Evolutionary conservation across 441 rosid species (phyloP), one percentile per base, ranked within the genome.

Genomic region (Metrosideros polymorpha): DNA sequence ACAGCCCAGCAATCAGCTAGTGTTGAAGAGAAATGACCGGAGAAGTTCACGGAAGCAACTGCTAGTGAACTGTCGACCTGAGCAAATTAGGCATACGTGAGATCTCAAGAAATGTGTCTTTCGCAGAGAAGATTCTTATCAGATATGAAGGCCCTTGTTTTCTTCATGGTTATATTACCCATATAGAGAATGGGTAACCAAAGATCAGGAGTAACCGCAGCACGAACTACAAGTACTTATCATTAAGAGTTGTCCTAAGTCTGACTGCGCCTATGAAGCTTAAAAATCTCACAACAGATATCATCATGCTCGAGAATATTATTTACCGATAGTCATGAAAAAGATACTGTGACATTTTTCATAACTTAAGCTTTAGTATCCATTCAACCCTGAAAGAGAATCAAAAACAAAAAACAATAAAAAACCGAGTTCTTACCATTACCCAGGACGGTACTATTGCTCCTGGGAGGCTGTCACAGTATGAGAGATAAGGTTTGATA

Each of bases 401-500:
- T 54, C 71, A 83, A 29, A 47, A 75, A 51, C 83, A 83, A 85
- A 83, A 63, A 57, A 88, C 14, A 27, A 83, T 24, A 84, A 54
- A 79, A 12, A 71, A 22, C 49, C 0, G 47, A 71, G 82, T 83
- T 39, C 87, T 88, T 93, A 97, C 98, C 96, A 45, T 90, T 87
- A 97, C 93, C 99, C 99, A 97, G 87, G 89, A 87, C 9, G 98
- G 99, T 88, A 95, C 92, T 29, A 88, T 86, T 87, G 98, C 97
- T 88, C 90, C 96, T 86, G 91, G 88, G 88, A 97, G 89, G 90
- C 94, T 91, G 90, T 97, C 98, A 77, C 97, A 94, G 90, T 96
- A 97, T 49, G 98, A 96, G 82, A 96, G 93, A 90, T 97, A 96
- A 47, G 98, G 98, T 89, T 97, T 97, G 92, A 97, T 89, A 89